Evolutionary conservation across 2,329 filamentous ascomycete genomes (phyloP).

Genomic region (Epichloe hybrida): DNA sequence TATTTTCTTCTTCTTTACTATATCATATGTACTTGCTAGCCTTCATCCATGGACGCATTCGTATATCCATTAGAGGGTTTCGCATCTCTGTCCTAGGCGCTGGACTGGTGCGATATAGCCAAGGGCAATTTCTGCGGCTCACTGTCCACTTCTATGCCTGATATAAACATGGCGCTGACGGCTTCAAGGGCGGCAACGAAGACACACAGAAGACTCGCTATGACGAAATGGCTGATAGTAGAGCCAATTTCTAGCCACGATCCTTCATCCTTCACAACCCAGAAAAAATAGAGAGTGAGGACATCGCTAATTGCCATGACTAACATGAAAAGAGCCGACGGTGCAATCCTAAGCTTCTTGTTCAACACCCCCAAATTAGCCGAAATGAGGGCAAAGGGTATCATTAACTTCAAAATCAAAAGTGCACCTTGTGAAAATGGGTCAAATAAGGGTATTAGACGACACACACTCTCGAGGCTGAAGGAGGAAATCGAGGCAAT

Average conservation of each 20-base stretch:
- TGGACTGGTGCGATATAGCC: not conserved
- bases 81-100: not conserved
- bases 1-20: too few relatives aligned
- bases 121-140: not conserved
- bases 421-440: conserved; percentile 85
- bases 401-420: conserved; percentile 76
- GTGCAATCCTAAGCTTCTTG: conserved; percentile 66
- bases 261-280: conserved; percentile 90
- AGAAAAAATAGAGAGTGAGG: conserved; percentile 96
- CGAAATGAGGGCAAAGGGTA: conserved; percentile 84
- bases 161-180: conserved; percentile 69
- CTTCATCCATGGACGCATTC: too few relatives aligned
- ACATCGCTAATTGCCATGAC: conserved; percentile 88
- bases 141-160: conserved; percentile 56
- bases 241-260: conserved; percentile 97
- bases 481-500: conserved; percentile 89
- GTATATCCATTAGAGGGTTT: too few relatives aligned
- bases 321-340: conserved; percentile 83
- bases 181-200: conserved; percentile 84
- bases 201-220: conserved; percentile 76
- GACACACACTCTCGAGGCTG: conserved; percentile 76
- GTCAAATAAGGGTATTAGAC: conserved; percentile 83
- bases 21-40: too few relatives aligned
- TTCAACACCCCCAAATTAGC: conserved; percentile 93
- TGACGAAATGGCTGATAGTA: conserved; percentile 89